These are phyloP conservation scores for Lunularia cruciata DNA, from an alignment of 225 moss, liverwort and hornwort genomes.

Conservation along the genomic window DNA sequence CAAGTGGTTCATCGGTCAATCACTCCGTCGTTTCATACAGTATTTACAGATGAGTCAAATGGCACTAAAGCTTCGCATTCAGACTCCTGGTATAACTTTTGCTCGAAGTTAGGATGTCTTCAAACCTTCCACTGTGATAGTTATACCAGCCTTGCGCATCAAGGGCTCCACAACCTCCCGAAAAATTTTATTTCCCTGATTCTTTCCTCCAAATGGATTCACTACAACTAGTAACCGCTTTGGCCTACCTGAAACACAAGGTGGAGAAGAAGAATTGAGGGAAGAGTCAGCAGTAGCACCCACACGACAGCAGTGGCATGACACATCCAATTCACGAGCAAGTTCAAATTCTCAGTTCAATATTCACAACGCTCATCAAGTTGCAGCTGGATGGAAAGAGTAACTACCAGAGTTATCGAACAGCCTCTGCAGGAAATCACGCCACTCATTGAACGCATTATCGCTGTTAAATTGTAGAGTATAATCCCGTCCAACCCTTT, in stretches of 20 bases:
- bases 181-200: constrained; percentile 56
- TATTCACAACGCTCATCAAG: neutral
- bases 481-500: constrained; percentile 29
- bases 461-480: constrained; percentile 30
- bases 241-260: constrained; percentile 59
- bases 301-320: neutral
- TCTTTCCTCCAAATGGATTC: constrained; percentile 75
- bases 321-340: neutral
- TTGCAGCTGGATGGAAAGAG: neutral
- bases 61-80: no score
- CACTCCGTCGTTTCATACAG: no score
- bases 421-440: constrained; percentile 32
- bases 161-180: constrained; percentile 64
- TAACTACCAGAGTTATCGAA: constrained; percentile 34
- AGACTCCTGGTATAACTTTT: no score
- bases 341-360: no score
- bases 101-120: neutral
- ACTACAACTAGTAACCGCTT: constrained; percentile 73
- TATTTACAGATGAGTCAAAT: no score
- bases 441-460: constrained; percentile 27
- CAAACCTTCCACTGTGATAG: constrained; percentile 66
- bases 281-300: neutral
- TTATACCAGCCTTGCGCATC: constrained; percentile 58
- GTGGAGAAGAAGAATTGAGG: neutral
- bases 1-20: no score